phyloP scores from a whole-genome alignment of 2,329 filamentous ascomycete genomes.

The Aspergillus niger region DNA sequence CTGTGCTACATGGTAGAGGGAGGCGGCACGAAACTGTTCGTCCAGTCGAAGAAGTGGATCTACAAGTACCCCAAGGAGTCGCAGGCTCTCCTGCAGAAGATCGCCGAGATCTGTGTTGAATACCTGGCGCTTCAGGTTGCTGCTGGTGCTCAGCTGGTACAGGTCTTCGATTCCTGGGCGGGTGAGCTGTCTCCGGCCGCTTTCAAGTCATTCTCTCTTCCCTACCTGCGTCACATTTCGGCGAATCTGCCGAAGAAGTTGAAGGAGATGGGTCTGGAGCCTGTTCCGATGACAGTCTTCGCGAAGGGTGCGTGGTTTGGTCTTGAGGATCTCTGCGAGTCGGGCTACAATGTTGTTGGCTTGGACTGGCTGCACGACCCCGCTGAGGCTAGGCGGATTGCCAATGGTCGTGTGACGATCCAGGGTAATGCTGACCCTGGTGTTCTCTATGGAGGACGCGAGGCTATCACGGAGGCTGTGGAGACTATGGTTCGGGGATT shows the following conservation, averaged over 20 bases:
- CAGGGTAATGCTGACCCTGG: conserved; percentile 97
- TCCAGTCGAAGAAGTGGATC: conserved; percentile 93
- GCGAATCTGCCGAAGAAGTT: conserved; percentile 75
- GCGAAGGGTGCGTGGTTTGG: conserved; percentile 98
- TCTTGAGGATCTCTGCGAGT: conserved; percentile 79
- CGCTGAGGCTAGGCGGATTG: conserved; percentile 76
- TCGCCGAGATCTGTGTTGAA: conserved; percentile 91
- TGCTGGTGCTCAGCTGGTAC: conserved; percentile 90
- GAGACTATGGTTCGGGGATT: conserved; percentile 88
- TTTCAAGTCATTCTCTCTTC: conserved; percentile 83
- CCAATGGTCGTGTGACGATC: conserved; percentile 75
- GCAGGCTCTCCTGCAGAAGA: conserved; percentile 83
- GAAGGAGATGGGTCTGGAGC: conserved; percentile 71
- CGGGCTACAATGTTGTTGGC: conserved; percentile 91
- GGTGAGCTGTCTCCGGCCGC: conserved; percentile 83
- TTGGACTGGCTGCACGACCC: conserved; percentile 95
- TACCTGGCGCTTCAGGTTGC: conserved; percentile 89
- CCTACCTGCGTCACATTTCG: conserved; percentile 83
- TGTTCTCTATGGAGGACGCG: conserved; percentile 80
- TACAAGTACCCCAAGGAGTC: conserved; percentile 82
- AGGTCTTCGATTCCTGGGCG: conserved; percentile 98
- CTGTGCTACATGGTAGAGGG: conserved; percentile 99
- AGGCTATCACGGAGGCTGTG: conserved; percentile 79
- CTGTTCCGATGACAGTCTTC: conserved; percentile 96
- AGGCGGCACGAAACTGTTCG: conserved; percentile 92